Conservation (phyloP, 2,329 filamentous ascomycete genomes). For the Neonectria coccinea region DNA sequence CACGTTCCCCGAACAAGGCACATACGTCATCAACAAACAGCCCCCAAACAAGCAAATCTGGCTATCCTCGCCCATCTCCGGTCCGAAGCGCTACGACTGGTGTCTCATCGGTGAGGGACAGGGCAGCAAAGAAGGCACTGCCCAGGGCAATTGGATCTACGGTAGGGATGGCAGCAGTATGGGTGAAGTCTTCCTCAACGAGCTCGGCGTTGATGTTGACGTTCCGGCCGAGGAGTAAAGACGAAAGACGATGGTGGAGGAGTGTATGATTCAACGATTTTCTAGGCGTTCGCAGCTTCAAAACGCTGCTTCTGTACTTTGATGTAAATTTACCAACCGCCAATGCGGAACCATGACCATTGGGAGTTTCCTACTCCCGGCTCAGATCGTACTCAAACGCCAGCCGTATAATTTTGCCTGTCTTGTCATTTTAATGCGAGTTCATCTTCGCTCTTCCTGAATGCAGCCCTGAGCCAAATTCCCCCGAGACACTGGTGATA, state of each 20-base stretch:
- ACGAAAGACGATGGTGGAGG: not conserved
- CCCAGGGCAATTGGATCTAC: slow-evolving; percentile 85
- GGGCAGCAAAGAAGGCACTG: slow-evolving; percentile 80
- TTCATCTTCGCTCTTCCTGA: slow-evolving; percentile 1
- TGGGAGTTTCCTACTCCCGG: slow-evolving; percentile 18
- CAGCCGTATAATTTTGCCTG: slow-evolving; percentile 3
- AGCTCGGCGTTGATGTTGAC: slow-evolving; percentile 77
- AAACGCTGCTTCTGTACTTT: slow-evolving; percentile 21
- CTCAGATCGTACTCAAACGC: slow-evolving; percentile 35
- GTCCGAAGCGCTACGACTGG: slow-evolving; percentile 95
- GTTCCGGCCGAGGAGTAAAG: slow-evolving; percentile 44
- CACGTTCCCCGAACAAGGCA: slow-evolving; percentile 75
- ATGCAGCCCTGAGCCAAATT: not conserved
- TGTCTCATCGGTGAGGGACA: slow-evolving; percentile 79
- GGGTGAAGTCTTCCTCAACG: slow-evolving; percentile 76
- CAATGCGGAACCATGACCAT: slow-evolving; percentile 14
- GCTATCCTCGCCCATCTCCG: slow-evolving; percentile 90
- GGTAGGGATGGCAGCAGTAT: slow-evolving; percentile 83
- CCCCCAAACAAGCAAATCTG: slow-evolving; percentile 98
- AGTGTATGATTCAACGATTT: slow-evolving; percentile 21
- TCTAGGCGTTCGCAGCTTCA: slow-evolving; percentile 27
- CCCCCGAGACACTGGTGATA: slow-evolving; percentile 18
- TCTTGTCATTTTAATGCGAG: not conserved
- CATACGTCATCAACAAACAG: slow-evolving; percentile 98
- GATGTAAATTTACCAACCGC: slow-evolving; percentile 38